Base-by-base conservation (phyloP, 495 filamentous ascomycete genomes). In the Neurospora sp. region DNA sequence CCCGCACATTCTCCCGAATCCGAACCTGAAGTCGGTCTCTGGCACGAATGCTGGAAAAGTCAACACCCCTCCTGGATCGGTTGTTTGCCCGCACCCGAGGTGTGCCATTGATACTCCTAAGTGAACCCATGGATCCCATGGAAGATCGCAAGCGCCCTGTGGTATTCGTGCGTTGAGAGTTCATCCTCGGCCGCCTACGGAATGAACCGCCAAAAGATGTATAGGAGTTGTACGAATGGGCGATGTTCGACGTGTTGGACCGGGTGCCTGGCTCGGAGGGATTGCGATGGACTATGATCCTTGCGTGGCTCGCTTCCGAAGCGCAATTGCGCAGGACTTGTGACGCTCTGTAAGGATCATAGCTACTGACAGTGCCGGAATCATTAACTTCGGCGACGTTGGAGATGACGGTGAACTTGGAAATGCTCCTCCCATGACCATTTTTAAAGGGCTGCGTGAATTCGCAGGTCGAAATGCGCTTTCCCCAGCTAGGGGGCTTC, bases 271-370 rank as follows among this genome's bases (percentile, higher is more conserved):
- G 31, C 12, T 78, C 77, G 8, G 74, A 74, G 69, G 74, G 74
- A 65, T 83, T 79, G 10, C 89, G 88, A 76, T 94, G 89, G 40
- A 97, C 84, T 3, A 89, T 91, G 40, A 96, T 87, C 59, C 87
- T 91, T 3, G 89, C 72, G 80, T 84, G 76, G 80, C 78, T 87
- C 70, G 75, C 79, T 69, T 82, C 76, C 18, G 76, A 80, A 40
- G 74, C 75, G 41, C 61, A 72, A 6, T 77, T 76, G 20, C 83
- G 79, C 68, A 87, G 81, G 37, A 85, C 80, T 44, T 86, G 85
- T 4, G 93, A 93, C 9, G 92, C 89, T 74, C 91, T 86, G 79
- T 89, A 97, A 0, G 94, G 94, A 81, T 97, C 94, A 75, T 96
- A 97, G 83, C 92, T 90, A 41, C 76, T 71, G 16, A 82, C 78